These are phyloP conservation scores for Beauveria bassiana DNA, from an alignment of 2,329 filamentous ascomycete species.

Conservation along the genomic window DNA sequence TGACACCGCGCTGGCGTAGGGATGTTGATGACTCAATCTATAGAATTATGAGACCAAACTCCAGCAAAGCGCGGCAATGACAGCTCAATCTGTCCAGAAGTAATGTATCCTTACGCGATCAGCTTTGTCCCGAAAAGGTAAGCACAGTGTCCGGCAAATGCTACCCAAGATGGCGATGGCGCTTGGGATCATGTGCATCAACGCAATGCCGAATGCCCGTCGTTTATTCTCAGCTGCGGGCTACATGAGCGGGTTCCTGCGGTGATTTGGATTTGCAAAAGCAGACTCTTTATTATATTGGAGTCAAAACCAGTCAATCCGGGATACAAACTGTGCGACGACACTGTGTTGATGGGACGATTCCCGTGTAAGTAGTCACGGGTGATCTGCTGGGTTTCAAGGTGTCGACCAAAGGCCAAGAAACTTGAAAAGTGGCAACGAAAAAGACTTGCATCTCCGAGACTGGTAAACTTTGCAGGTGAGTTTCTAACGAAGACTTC, in stretches of 20 bases:
- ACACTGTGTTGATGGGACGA: too few species aligned
- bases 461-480: not conserved
- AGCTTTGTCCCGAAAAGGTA: not conserved
- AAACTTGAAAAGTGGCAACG: too few species aligned
- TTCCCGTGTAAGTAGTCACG: too few species aligned
- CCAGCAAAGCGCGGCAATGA: not conserved
- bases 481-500: too few species aligned
- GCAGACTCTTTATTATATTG: too few species aligned
- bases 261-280: not conserved
- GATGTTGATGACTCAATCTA: too few species aligned
- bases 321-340: too few species aligned
- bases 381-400: too few species aligned
- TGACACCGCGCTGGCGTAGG: too few species aligned
- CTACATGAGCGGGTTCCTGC: not conserved
- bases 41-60: not conserved
- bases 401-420: too few species aligned
- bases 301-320: too few species aligned
- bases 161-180: slow-evolving; percentile 5
- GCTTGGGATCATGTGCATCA: not conserved
- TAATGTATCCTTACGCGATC: not conserved
- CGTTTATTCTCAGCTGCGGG: slow-evolving; percentile 8
- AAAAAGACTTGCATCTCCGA: too few species aligned
- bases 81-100: not conserved
- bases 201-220: not conserved
- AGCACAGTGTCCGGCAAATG: slow-evolving; percentile 2